phyloP scores from a whole-genome alignment of 257 asterid genomes.

The Nicotiana knightiana region DNA sequence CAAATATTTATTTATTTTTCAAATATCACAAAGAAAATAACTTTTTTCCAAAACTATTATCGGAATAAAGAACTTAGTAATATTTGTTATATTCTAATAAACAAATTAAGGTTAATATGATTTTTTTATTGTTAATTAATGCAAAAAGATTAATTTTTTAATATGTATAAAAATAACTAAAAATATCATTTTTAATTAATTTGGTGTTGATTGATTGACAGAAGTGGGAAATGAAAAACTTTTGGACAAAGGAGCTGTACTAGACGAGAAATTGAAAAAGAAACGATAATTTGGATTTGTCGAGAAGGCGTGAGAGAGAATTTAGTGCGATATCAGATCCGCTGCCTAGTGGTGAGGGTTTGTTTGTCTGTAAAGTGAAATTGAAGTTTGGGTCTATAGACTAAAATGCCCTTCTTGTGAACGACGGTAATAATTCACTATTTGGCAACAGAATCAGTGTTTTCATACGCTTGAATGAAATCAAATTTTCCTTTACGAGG shows the following conservation, averaged over 20 bases:
- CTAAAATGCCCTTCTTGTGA: neutral
- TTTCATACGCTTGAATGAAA: neutral
- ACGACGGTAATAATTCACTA: neutral
- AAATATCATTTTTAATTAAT: too few species aligned
- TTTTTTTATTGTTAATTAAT: too few species aligned
- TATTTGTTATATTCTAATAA: too few species aligned
- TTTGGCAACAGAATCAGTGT: neutral
- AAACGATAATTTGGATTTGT: neutral
- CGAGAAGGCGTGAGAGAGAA: neutral
- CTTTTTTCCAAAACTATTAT: too few species aligned
- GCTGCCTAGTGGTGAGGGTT: neutral
- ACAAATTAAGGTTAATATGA: too few species aligned
- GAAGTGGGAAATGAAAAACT: neutral
- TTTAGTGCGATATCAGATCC: neutral
- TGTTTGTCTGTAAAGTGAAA: neutral
- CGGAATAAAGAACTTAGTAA: too few species aligned
- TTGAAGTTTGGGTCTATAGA: neutral
- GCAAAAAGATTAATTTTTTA: too few species aligned
- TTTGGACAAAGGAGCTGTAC: neutral
- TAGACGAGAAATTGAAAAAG: neutral
- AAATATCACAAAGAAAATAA: too few species aligned
- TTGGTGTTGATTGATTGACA: too few species aligned
- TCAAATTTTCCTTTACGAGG: neutral
- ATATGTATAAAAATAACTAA: fast-evolving
- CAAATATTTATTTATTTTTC: too few species aligned